phyloP scores from a whole-genome alignment of 1,284 basidiomycete species.

The Erythrobasidium hasegawianum region DNA sequence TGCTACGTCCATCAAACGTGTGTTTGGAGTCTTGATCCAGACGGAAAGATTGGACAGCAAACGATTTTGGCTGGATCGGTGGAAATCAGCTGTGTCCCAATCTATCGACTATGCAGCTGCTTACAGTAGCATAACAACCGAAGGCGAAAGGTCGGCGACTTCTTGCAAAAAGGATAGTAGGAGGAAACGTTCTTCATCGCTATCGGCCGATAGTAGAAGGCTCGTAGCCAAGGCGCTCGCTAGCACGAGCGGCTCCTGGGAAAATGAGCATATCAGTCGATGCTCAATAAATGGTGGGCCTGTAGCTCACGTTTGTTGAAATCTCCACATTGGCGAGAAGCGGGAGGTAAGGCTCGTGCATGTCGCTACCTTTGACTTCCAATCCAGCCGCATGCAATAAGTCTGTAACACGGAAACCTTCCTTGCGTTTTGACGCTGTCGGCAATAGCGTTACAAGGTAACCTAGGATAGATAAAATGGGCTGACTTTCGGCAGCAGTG shows the following conservation, averaged over 20 bases:
- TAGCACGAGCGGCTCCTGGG: slow-evolving; percentile 29
- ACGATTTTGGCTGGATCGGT: background rate
- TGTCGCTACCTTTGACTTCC: background rate
- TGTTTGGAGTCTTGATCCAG: background rate
- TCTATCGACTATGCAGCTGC: too few relatives aligned
- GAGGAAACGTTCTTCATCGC: background rate
- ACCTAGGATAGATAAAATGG: background rate
- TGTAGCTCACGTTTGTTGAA: background rate
- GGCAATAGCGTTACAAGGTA: slow-evolving; percentile 1
- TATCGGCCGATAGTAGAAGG: background rate
- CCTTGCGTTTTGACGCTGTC: background rate
- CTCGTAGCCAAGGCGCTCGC: slow-evolving; percentile 23
- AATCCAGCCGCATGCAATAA: background rate
- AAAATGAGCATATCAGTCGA: background rate
- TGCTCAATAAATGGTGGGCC: background rate
- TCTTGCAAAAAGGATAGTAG: slow-evolving; percentile 22
- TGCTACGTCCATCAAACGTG: background rate
- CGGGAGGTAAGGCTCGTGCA: background rate
- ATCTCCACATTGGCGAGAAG: slow-evolving; percentile 7
- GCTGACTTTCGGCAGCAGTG: too few relatives aligned
- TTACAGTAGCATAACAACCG: slow-evolving; percentile 19
- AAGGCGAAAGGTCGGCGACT: slow-evolving; percentile 22
- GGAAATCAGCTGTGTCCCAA: background rate
- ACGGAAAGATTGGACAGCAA: background rate
- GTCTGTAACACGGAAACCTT: background rate